These are phyloP conservation scores for Musa schizocarpa DNA, from an alignment of 176 grass and related monocot genomes.

Conservation along the genomic window DNA sequence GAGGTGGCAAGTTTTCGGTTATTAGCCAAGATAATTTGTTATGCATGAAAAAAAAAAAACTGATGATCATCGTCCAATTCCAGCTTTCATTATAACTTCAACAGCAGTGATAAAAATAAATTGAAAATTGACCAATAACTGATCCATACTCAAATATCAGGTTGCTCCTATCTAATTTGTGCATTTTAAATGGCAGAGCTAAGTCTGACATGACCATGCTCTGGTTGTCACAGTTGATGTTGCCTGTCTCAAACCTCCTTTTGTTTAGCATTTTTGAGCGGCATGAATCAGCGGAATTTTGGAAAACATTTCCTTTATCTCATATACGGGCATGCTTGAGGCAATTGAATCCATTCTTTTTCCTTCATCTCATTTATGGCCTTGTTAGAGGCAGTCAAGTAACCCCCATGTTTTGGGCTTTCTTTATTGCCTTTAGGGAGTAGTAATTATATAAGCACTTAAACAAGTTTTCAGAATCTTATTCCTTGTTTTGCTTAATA, in stretches of 20 bases:
- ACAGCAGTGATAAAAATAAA: background rate
- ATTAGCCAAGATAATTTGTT: background rate
- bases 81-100: background rate
- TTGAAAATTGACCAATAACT: background rate
- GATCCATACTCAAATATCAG: background rate
- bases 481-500: background rate
- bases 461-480: background rate
- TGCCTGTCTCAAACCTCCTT: background rate
- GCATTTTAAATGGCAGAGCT: background rate
- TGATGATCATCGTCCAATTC: too few species aligned
- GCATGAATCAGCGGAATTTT: background rate
- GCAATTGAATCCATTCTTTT: background rate
- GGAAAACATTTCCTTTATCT: background rate
- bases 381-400: background rate
- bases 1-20: background rate
- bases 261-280: background rate
- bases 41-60: too few species aligned
- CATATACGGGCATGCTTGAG: background rate
- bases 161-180: background rate
- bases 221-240: background rate
- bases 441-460: background rate
- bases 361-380: background rate
- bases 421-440: background rate
- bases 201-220: background rate
- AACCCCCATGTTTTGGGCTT: background rate